Evolutionary conservation across 2,329 filamentous ascomycete species (phyloP), one percentile per base, ranked within the genome.

Genomic region (Nemania bipapillata): DNA sequence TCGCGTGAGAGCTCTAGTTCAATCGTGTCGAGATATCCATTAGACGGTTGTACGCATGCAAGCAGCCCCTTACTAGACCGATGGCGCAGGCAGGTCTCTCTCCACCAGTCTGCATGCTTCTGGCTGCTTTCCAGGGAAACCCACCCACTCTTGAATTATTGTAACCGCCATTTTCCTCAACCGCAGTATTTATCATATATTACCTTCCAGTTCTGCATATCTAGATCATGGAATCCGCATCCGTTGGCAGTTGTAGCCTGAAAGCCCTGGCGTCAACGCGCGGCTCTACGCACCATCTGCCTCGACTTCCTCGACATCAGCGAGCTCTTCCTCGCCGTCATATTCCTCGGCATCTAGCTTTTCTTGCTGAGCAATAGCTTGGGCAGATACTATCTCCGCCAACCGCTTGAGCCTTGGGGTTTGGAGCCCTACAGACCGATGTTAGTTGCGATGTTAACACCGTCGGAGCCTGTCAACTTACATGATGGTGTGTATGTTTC

Each of bases 401-500:
- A 99, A 86, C 69, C 96, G 91, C 86, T 98, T 98, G 70, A 99
- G 83, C 70, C 95, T 90, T 55, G 95, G 95, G 67, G 94, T 97
- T 92, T 97, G 94, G 57, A 97, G 89, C 95, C 93, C 92, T 96
- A 26, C 42, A 59, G 15, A 40, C 7, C 4, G 12, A 68, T 12
- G 45, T 52, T 76, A 81, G 79, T 64, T 75, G 69, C 4, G 65
- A 71, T 68, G 72, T 71, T 53, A 6, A 50, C 20, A 12, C n/a
- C 49, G 24, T 17, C 24, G 9, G 6, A 17, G 12, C 24, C 15
- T 49, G 53, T 55, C 35, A 56, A 86, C 92, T 87, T 86, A 96
- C 95, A 99, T 74, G 94, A 97, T 71, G 96, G 96, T 58, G 96
- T 98, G 80, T 99, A 99, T 15, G 96, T 99, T 84, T 99, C 96